Evolutionary conservation across 164 flowering plant genomes (phyloP).

Genomic region (Umbilicus rupestris): DNA sequence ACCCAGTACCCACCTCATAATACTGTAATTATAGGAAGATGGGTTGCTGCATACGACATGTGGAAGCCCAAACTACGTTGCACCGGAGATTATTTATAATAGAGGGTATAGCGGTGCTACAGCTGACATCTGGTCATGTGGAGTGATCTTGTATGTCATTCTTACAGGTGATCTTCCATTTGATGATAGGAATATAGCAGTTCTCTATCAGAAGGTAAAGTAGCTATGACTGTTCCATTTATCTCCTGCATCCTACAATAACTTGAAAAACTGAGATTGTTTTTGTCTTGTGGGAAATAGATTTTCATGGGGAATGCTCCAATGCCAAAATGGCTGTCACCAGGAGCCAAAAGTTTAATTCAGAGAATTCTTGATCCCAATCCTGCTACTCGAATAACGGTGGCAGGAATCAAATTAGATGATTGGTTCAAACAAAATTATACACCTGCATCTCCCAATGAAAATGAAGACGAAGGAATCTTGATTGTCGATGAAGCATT

Average conservation of each 20-base stretch:
- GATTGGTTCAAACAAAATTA: constrained; percentile 80
- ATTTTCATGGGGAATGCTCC: constrained; percentile 67
- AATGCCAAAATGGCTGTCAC: constrained; percentile 78
- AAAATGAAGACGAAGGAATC: constrained; percentile 37
- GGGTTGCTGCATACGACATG: constrained; percentile 94
- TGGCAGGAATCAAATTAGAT: constrained; percentile 55
- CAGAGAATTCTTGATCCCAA: constrained; percentile 76
- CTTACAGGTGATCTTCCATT: constrained; percentile 88
- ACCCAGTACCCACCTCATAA: background rate
- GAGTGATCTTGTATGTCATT: constrained; percentile 77
- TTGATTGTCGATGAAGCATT: constrained; percentile 49
- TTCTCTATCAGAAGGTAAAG: constrained; percentile 87
- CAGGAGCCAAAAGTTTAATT: constrained; percentile 64
- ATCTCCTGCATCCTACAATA: background rate
- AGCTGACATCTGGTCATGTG: constrained; percentile 93
- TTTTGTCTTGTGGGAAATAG: constrained; percentile 22
- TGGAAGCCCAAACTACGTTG: constrained; percentile 97
- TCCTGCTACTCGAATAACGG: constrained; percentile 60
- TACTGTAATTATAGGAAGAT: constrained; percentile 40
- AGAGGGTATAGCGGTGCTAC: constrained; percentile 83
- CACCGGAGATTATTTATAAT: constrained; percentile 87
- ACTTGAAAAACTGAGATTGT: background rate
- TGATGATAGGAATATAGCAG: constrained; percentile 83
- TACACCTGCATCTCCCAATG: constrained; percentile 43
- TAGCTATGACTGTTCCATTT: background rate